Conservation (phyloP, 495 filamentous ascomycete species). For the Aspergillus homomorphus region DNA sequence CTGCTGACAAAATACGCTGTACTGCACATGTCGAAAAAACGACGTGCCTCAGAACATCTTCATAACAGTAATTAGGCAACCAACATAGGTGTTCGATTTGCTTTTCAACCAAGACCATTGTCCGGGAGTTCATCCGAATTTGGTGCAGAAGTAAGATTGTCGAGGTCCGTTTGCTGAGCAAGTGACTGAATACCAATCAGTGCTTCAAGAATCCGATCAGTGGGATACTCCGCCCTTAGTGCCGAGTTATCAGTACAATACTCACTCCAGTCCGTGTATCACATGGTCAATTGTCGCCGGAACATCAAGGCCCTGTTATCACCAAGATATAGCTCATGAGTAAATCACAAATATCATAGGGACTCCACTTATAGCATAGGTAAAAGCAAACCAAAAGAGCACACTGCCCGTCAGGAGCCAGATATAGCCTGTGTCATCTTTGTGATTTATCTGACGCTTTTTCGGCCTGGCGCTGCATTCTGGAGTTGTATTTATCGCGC, state of each 20-base stretch:
- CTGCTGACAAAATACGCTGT: too few species aligned
- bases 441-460: not conserved
- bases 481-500: not conserved
- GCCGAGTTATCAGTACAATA: not conserved
- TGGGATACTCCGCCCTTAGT: constrained; percentile 2
- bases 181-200: not conserved
- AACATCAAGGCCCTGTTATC: constrained; percentile 5
- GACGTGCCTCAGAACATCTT: too few species aligned
- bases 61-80: too few species aligned
- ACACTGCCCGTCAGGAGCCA: not conserved
- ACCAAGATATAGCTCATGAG: not conserved
- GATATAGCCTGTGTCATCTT: not conserved
- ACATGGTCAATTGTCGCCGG: constrained; percentile 5
- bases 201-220: not conserved
- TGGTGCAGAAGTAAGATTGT: too few species aligned
- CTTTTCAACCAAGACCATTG: too few species aligned
- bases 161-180: not conserved
- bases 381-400: constrained; percentile 8
- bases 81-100: too few species aligned
- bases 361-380: constrained; percentile 1
- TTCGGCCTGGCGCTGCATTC: not conserved
- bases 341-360: too few species aligned
- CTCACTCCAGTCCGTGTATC: constrained; percentile 4
- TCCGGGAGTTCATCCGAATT: too few species aligned
- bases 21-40: too few species aligned